Evolutionary conservation across 1,284 basidiomycete genomes (phyloP).

Genomic region (Ceratobasidium sp.): DNA sequence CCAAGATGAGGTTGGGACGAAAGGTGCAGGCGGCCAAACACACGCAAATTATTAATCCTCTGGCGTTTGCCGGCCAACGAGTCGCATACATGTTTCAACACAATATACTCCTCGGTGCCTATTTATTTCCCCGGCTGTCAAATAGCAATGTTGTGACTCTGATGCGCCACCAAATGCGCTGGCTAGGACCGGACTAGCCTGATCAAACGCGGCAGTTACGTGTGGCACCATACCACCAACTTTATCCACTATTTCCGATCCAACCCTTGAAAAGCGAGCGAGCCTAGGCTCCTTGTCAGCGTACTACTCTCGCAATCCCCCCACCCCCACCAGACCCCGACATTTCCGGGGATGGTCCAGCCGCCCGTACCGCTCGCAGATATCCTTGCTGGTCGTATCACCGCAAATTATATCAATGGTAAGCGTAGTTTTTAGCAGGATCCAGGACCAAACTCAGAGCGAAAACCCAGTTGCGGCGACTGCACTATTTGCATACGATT

Average conservation of each 20-base stretch:
- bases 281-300: background rate
- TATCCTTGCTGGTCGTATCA: background rate
- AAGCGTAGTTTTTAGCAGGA: background rate
- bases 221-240: background rate
- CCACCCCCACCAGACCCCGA: background rate
- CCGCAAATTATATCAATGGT: background rate
- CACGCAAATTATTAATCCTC: background rate
- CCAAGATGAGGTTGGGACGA: background rate
- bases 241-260: background rate
- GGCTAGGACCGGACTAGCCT: background rate
- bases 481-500: constrained; percentile 10
- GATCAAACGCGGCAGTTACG: background rate
- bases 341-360: background rate
- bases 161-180: background rate
- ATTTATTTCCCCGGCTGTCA: background rate
- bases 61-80: too few species aligned
- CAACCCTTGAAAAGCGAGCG: background rate
- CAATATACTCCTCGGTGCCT: background rate
- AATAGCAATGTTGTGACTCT: background rate
- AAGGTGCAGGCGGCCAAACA: too few species aligned
- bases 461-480: background rate
- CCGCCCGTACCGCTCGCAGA: background rate
- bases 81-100: too few species aligned
- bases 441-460: too few species aligned
- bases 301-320: background rate